Evolutionary conservation across 176 grass and related monocot genomes (phyloP).

Genomic region (Areca catechu): DNA sequence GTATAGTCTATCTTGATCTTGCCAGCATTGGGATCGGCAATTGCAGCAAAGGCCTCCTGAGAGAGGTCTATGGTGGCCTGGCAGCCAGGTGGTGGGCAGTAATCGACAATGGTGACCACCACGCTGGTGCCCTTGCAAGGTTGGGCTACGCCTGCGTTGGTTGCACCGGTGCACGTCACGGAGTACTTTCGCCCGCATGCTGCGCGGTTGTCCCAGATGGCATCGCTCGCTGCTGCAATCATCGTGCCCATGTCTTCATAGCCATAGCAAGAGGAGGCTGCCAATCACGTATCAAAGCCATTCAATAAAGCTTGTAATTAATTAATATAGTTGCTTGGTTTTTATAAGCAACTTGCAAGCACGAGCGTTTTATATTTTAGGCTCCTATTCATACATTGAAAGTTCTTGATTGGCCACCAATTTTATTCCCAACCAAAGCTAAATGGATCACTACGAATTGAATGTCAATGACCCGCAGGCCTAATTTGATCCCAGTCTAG

Average conservation of each 20-base stretch:
- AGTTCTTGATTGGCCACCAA: no score
- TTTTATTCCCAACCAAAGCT: no score
- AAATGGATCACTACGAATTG: no score
- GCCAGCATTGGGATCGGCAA: constrained; percentile 35
- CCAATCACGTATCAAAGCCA: not conserved
- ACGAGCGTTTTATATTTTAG: no score
- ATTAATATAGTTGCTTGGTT: not conserved
- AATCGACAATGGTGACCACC: not conserved
- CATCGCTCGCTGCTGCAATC: constrained; percentile 46
- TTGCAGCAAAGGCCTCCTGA: constrained; percentile 41
- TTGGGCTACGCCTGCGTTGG: not conserved
- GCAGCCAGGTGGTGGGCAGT: constrained; percentile 2
- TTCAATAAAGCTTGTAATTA: no score
- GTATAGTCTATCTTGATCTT: constrained; percentile 35
- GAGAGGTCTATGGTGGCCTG: constrained; percentile 44
- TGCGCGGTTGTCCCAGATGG: constrained; percentile 23
- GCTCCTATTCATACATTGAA: no score
- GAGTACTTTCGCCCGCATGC: constrained; percentile 27
- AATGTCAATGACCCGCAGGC: no score
- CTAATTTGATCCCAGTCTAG: no score
- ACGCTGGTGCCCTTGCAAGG: not conserved
- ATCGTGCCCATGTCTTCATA: constrained; percentile 20
- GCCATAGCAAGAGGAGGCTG: constrained; percentile 51
- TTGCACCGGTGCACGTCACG: not conserved
- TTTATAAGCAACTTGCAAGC: no score